Conservation (phyloP, 768 basidiomycete genomes). For the Boletus coccyginus region DNA sequence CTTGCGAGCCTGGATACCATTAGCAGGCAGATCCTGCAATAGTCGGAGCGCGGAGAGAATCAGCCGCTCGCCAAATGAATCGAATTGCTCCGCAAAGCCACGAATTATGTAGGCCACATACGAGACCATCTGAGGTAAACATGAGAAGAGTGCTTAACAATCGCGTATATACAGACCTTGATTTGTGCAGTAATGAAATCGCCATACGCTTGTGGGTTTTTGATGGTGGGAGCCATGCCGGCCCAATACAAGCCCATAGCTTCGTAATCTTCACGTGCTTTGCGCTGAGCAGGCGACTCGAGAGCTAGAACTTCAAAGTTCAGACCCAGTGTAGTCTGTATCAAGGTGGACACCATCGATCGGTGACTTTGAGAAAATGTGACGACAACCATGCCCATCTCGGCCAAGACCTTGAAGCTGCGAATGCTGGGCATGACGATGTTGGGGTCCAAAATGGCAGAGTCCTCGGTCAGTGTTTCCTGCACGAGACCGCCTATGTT, state of each 20-base stretch:
- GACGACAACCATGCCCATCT: constrained; percentile 90
- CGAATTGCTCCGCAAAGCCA: constrained; percentile 57
- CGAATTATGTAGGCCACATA: constrained; percentile 90
- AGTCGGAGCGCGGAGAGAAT: constrained; percentile 81
- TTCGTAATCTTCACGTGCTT: constrained; percentile 73
- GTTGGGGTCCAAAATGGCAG: constrained; percentile 51
- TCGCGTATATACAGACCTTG: constrained; percentile 51
- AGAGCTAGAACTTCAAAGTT: constrained; percentile 76
- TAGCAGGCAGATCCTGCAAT: constrained; percentile 89
- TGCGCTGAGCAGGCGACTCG: constrained; percentile 78
- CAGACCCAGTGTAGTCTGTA: constrained; percentile 70
- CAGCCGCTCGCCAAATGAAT: constrained; percentile 76
- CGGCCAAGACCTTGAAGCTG: constrained; percentile 92
- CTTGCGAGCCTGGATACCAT: constrained; percentile 78
- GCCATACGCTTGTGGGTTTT: constrained; percentile 68
- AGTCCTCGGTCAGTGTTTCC: constrained; percentile 71
- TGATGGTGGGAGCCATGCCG: constrained; percentile 75
- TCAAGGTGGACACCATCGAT: constrained; percentile 56
- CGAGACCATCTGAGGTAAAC: constrained; percentile 68
- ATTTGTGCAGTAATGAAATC: constrained; percentile 89
- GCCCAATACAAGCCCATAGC: constrained; percentile 82
- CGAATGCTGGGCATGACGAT: constrained; percentile 65
- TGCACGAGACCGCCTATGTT: constrained; percentile 72
- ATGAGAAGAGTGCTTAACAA: constrained; percentile 1
- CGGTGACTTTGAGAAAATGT: constrained; percentile 85